A percentile compares a stretch with the other conserved stretches of the same genome.
These are phyloP conservation scores for Colletotrichum cordylinicola DNA, from an alignment of 2,329 filamentous ascomycete genomes.

Conservation along the genomic window DNA sequence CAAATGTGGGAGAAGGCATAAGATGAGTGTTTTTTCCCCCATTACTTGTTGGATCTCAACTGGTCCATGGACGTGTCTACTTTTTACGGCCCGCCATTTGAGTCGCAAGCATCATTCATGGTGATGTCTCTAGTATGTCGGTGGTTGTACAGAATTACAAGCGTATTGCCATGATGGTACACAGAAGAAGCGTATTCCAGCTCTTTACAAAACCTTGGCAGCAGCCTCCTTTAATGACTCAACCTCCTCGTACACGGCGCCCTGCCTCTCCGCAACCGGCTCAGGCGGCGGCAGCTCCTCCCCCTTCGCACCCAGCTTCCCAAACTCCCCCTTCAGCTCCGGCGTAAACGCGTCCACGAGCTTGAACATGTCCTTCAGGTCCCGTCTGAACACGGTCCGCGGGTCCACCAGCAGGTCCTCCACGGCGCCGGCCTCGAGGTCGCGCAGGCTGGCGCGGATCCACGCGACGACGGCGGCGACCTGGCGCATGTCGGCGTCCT, in stretches of 20 bases:
- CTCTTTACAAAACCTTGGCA: background rate
- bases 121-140: background rate
- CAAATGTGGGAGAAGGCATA: conserved; percentile 71
- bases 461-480: conserved; percentile 62
- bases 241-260: conserved; percentile 13
- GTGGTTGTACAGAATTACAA: conserved; percentile 30
- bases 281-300: background rate
- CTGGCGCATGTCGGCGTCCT: conserved; percentile 54
- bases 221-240: background rate
- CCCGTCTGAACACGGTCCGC: conserved; percentile 50
- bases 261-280: conserved; percentile 25
- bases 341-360: conserved; percentile 37
- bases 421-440: conserved; percentile 57
- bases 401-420: conserved; percentile 42
- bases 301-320: conserved; percentile 32
- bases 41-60: background rate
- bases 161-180: background rate
- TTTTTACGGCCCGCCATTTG: background rate
- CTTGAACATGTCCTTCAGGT: conserved; percentile 39
- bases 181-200: background rate
- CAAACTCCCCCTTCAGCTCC: conserved; percentile 44
- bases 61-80: background rate
- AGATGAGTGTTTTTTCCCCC: background rate
- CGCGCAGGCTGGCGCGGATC: conserved; percentile 55
- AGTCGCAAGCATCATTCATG: background rate